Base-by-base conservation (phyloP, 1,284 basidiomycete genomes). In the Entoloma clypeatum region DNA sequence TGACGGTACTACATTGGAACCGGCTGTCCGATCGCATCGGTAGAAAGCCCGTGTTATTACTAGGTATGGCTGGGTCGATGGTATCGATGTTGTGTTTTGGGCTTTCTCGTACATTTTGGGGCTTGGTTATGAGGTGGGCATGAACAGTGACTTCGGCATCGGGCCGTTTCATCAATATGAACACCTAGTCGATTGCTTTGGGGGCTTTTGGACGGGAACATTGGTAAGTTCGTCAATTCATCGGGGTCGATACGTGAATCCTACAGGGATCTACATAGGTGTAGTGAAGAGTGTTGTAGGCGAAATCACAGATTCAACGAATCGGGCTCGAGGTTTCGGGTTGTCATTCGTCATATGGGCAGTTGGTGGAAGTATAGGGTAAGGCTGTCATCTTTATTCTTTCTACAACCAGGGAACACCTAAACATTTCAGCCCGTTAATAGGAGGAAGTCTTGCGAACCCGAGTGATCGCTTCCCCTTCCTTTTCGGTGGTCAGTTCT, bases 391-490 rank as follows among this genome's bases (percentile, higher is more conserved):
- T n/a, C n/a, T n/a, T n/a, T n/a, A n/a, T n/a, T n/a, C n/a, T n/a
- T n/a, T n/a, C n/a, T n/a, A n/a, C n/a, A n/a, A n/a, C n/a, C n/a
- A n/a, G n/a, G n/a, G n/a, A n/a, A n/a, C n/a, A n/a, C n/a, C n/a
- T n/a, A n/a, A n/a, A n/a, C n/a, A 21, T 19, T 14, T 52, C 34
- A 76, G 75, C 2, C 74, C 78, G 18, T 54, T 77, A 17, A 68
- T 81, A 10, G 80, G 80, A 26, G 81, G 81, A 4, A 63, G 64
- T 14, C 59, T 83, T 10, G 71, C 73, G 4, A 67, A 60, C 13
- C 81, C 81, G 1, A 64, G 65, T 16, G 71, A 77, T 36, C 71
- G 71, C 27, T 81, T 77, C 50, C 78, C 75, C 0, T 36, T 41
- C 3, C 19, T 68, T 0, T 82, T 81, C 43, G 59, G 60, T 0